Evolutionary conservation across 2,329 filamentous ascomycete genomes (phyloP), one percentile per base, ranked within the genome.

Genomic region (Botrytis byssoidea): DNA sequence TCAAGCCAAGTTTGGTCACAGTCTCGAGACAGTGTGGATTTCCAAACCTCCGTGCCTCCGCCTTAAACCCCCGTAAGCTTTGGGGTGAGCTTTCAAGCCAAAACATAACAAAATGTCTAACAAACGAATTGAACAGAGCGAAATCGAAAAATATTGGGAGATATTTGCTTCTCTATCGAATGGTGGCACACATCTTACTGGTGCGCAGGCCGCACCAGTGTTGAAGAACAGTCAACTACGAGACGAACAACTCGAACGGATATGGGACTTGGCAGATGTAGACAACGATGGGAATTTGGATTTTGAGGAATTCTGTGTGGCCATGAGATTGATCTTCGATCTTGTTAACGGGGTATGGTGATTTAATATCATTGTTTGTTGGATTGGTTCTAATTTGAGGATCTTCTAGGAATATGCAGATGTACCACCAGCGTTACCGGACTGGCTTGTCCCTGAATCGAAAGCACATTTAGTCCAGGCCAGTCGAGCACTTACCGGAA

Each of bases 271-370:
- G 76, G 94, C 96, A 74, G 96, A 99, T 82, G 94, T 99, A 75
- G 96, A 99, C 84, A 95, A 95, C 79, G 96, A 99, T 85, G 96
- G 96, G 76, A 97, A 97, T 83, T 87, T 99, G 72, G 96, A 99
- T 84, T 99, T 99, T 85, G 96, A 99, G 85, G 96, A 99, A 86
- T 99, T 99, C 83, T 99, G 96, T 83, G 96, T 99, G 74, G 96
- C 95, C 57, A 99, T 99, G 96, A 90, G 96, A 81, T 86, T 99
- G 80, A 98, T 98, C 80, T 99, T 98, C 83, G 96, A 99, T 82
- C 86, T 98, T 77, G 91, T 99, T 79, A 99, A 99, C 81, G 96
- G 96, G 79, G 93, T 97, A 87, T 75, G 88, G 10, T 8, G 5
- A 48, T 40, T 60, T 29, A 7, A 46, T 59, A 29, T 32, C 25